Conservation (phyloP, 2,329 filamentous ascomycete genomes). For the Verticillium isaacii region DNA sequence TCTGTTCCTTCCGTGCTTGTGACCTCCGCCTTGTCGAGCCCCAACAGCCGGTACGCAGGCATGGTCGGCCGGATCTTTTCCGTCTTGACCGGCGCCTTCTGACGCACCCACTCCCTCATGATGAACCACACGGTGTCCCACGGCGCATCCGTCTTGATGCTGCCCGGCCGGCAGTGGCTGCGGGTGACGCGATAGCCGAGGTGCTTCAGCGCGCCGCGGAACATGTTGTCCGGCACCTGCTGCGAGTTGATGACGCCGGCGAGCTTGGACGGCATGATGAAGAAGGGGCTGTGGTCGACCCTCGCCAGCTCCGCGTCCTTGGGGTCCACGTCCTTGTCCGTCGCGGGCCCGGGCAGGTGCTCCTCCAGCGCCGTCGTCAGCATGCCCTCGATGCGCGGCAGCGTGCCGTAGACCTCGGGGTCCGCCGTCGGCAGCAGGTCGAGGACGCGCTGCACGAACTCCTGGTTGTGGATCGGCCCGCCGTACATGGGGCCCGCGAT, state of each 20-base stretch:
- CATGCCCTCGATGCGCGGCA: conserved; percentile 83
- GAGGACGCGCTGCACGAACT: conserved; percentile 77
- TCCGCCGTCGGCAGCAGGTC: conserved; percentile 65
- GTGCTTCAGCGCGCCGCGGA: conserved; percentile 76
- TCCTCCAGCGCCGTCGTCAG: conserved; percentile 85
- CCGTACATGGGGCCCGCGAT: conserved; percentile 93
- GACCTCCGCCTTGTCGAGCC: conserved; percentile 26
- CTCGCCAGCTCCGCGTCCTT: conserved; percentile 51
- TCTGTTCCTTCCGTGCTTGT: too few relatives aligned
- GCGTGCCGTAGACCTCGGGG: conserved; percentile 70
- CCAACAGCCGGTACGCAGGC: conserved; percentile 67
- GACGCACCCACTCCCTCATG: conserved; percentile 85
- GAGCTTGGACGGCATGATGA: conserved; percentile 71
- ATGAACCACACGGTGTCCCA: conserved; percentile 90
- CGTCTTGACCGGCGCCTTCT: conserved; percentile 73
- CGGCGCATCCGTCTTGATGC: conserved; percentile 89
- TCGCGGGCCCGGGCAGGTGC: conserved; percentile 32
- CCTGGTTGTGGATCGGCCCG: conserved; percentile 77
- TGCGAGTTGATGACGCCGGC: conserved; percentile 73
- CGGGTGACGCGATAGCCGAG: conserved; percentile 80
- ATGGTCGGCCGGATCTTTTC: conserved; percentile 65
- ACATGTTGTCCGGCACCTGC: conserved; percentile 71
- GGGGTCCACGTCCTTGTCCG: conserved; percentile 27
- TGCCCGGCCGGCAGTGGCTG: conserved; percentile 84
- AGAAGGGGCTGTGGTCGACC: conserved; percentile 78